These are phyloP conservation scores for Astrothelium subdiscretum DNA, from an alignment of 495 filamentous ascomycete species.

Conservation along the genomic window DNA sequence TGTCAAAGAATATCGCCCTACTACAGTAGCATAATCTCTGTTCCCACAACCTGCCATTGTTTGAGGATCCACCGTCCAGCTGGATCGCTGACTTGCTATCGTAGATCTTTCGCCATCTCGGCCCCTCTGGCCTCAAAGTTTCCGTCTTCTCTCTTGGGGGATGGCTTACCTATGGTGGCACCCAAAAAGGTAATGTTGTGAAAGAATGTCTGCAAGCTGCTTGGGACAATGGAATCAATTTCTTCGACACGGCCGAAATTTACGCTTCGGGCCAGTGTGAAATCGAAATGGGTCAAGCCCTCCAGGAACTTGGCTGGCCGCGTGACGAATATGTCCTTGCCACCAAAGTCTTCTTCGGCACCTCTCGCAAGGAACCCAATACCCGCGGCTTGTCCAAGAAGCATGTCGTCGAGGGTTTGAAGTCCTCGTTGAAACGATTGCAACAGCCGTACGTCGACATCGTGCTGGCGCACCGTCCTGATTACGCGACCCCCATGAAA, in stretches of 20 bases:
- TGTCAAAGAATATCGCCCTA: no score
- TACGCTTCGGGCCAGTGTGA: constrained; percentile 46
- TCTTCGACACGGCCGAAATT: constrained; percentile 43
- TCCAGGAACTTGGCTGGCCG: constrained; percentile 40
- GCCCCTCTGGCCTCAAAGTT: constrained; percentile 32
- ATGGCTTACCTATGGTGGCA: constrained; percentile 28
- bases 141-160: constrained; percentile 30
- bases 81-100: no score
- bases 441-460: constrained; percentile 38
- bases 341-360: constrained; percentile 33
- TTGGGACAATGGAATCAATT: constrained; percentile 45
- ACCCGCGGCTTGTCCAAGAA: constrained; percentile 35
- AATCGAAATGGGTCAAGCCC: constrained; percentile 45
- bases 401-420: constrained; percentile 38
- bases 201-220: constrained; percentile 37
- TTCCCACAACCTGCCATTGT: no score
- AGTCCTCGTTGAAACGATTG: constrained; percentile 33
- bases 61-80: no score
- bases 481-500: constrained; percentile 36
- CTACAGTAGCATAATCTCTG: no score
- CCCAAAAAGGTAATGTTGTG: constrained; percentile 31
- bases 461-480: constrained; percentile 36
- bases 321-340: constrained; percentile 37
- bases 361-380: constrained; percentile 38
- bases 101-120: constrained; percentile 28